Percentiles rank a stretch among this genome's conserved stretches.
These are phyloP conservation scores for Russula griseocarnosa DNA, from an alignment of 768 basidiomycete species.

Conservation along the genomic window DNA sequence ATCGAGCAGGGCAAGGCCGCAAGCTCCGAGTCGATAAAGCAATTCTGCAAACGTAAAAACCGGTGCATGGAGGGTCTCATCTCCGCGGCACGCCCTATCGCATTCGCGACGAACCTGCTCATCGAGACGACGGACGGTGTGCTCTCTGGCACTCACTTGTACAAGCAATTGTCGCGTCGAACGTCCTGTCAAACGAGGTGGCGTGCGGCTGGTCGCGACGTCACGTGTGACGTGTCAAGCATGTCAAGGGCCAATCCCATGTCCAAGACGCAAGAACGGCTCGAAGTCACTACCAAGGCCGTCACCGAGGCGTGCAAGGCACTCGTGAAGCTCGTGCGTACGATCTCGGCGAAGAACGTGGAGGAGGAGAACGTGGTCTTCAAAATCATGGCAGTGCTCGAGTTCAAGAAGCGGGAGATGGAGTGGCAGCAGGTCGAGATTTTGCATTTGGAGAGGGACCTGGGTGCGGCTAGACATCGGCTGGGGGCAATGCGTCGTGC, in stretches of 20 bases:
- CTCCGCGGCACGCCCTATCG: conserved; percentile 81
- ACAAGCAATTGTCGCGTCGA: conserved; percentile 99
- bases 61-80: conserved; percentile 89
- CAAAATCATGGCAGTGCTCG: conserved; percentile 86
- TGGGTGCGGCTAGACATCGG: conserved; percentile 71
- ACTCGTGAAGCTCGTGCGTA: conserved; percentile 93
- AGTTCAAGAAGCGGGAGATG: conserved; percentile 98
- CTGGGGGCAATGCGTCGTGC: conserved; percentile 70
- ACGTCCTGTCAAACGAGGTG: no score
- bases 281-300: conserved; percentile 94
- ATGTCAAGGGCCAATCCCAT: no score
- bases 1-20: conserved; percentile 93
- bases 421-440: conserved; percentile 99
- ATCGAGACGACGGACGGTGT: conserved; percentile 99
- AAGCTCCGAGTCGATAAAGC: conserved; percentile 44
- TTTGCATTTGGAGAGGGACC: conserved; percentile 90
- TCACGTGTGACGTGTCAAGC: no score
- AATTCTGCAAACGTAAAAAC: conserved; percentile 98
- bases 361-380: conserved; percentile 78
- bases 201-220: no score
- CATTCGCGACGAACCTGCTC: conserved; percentile 90
- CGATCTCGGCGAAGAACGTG: conserved; percentile 78
- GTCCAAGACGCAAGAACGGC: conserved; percentile 86
- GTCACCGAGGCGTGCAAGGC: conserved; percentile 97
- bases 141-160: conserved; percentile 89